Conservation (phyloP, 2,329 filamentous ascomycete genomes). For the Leptographium galeiforme region DNA sequence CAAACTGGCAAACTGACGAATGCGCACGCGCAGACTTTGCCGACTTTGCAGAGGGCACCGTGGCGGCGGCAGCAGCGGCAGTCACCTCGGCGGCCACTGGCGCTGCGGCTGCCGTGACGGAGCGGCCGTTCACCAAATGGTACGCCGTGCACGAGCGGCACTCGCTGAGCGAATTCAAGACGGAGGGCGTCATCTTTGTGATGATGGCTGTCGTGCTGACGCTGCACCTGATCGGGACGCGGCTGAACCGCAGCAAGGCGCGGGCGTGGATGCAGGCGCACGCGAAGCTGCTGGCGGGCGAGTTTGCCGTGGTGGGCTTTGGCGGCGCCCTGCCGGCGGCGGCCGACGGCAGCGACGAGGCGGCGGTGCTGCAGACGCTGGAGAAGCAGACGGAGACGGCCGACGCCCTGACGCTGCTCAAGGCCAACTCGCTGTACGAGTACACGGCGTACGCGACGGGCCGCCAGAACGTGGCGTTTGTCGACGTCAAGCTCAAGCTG, state of each 20-base stretch:
- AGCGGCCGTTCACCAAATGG: slow-evolving; percentile 76
- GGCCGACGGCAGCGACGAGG: slow-evolving; percentile 33
- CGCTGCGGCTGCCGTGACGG: slow-evolving; percentile 29
- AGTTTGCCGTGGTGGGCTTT: slow-evolving; percentile 84
- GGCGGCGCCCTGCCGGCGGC: slow-evolving; percentile 30
- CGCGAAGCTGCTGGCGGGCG: slow-evolving; percentile 55
- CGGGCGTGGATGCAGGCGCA: slow-evolving; percentile 69
- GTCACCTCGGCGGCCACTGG: slow-evolving; percentile 23
- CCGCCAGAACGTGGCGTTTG: slow-evolving; percentile 81
- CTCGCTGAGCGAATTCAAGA: slow-evolving; percentile 68
- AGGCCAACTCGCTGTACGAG: slow-evolving; percentile 79
- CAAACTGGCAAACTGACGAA: slow-evolving; percentile 1
- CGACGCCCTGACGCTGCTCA: slow-evolving; percentile 47
- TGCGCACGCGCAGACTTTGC: slow-evolving; percentile 57
- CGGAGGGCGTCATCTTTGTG: slow-evolving; percentile 70
- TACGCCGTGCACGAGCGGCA: slow-evolving; percentile 93
- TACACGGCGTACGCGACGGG: slow-evolving; percentile 81
- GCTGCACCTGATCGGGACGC: slow-evolving; percentile 70
- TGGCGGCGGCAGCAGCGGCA: slow-evolving; percentile 42
- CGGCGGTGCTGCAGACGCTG: slow-evolving; percentile 52
- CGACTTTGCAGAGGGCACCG: slow-evolving; percentile 70
- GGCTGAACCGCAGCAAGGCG: slow-evolving; percentile 67
- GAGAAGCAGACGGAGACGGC: slow-evolving; percentile 18
- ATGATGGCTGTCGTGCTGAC: slow-evolving; percentile 62
- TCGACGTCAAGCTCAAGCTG: slow-evolving; percentile 72